Evolutionary conservation across 2,329 filamentous ascomycete genomes (phyloP).

Genomic region (Huntiella decipiens): DNA sequence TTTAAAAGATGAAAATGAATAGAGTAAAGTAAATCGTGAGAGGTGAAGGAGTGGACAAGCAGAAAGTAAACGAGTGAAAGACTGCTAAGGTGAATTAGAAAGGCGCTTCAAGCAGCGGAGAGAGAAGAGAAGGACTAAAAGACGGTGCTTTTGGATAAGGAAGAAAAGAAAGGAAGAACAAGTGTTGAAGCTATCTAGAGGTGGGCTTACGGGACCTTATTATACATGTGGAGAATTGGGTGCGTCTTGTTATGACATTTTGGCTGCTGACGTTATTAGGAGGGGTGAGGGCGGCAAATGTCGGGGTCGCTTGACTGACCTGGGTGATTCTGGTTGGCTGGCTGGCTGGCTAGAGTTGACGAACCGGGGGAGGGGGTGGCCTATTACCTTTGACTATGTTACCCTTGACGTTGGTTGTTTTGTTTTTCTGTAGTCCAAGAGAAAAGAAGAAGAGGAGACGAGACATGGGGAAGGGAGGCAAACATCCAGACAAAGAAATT

Average conservation of each 20-base stretch:
- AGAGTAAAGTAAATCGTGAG: not conserved
- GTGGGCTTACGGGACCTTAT: not conserved
- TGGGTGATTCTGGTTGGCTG: too few species aligned
- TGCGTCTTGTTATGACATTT: too few species aligned
- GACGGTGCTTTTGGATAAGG: slow-evolving; percentile 2
- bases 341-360: too few species aligned
- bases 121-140: not conserved
- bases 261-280: too few species aligned
- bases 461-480: not conserved
- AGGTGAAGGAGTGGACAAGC: not conserved
- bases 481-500: not conserved
- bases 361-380: too few species aligned
- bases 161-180: slow-evolving; percentile 1
- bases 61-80: slow-evolving; percentile 3
- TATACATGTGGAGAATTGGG: too few species aligned
- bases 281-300: too few species aligned
- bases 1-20: slow-evolving; percentile 2
- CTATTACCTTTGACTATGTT: too few species aligned
- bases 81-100: slow-evolving; percentile 2
- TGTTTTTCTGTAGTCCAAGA: not conserved
- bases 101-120: not conserved
- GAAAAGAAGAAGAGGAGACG: not conserved
- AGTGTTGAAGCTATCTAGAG: not conserved
- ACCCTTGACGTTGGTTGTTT: too few species aligned
- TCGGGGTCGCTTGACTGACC: too few species aligned